These are phyloP conservation scores for Hypericum androsaemum DNA, from an alignment of 345 rosid genomes.

Conservation along the genomic window DNA sequence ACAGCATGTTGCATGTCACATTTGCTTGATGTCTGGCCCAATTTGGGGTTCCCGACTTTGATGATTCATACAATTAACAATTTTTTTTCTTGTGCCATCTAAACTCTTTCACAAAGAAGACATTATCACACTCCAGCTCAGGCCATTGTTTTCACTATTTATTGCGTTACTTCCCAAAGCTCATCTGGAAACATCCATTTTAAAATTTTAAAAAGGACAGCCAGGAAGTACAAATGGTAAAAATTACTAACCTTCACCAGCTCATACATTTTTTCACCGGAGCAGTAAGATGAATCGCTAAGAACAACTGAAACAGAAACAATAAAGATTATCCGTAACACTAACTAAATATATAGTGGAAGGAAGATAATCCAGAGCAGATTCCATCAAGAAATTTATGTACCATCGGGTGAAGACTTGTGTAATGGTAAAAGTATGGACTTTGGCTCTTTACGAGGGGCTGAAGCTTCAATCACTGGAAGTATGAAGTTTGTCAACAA, in stretches of 20 bases:
- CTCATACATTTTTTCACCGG: conserved; percentile 75
- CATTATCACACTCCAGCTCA: too few relatives aligned
- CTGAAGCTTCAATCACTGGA: conserved; percentile 83
- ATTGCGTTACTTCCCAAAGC: too few relatives aligned
- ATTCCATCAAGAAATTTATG: conserved; percentile 14
- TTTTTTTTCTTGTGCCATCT: too few relatives aligned
- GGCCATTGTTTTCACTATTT: too few relatives aligned
- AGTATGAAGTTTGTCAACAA: conserved; percentile 12
- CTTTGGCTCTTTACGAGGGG: conserved; percentile 74
- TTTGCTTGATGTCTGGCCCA: too few relatives aligned
- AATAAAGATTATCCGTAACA: conserved; percentile 1
- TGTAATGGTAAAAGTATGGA: conserved; percentile 53
- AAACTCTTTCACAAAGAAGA: too few relatives aligned
- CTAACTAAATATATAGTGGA: not conserved
- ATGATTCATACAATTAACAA: too few relatives aligned
- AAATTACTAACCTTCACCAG: conserved; percentile 70
- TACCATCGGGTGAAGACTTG: conserved; percentile 54
- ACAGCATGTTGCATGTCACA: too few relatives aligned
- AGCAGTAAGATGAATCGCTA: conserved; percentile 56
- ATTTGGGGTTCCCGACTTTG: too few relatives aligned
- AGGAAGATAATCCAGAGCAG: not conserved
- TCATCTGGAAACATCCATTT: not conserved
- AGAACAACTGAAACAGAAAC: conserved; percentile 31
- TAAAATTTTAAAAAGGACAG: not conserved
- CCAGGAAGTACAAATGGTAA: not conserved